Evolutionary conservation across 164 flowering plant genomes (phyloP).

Genomic region (Sextonia rubra): DNA sequence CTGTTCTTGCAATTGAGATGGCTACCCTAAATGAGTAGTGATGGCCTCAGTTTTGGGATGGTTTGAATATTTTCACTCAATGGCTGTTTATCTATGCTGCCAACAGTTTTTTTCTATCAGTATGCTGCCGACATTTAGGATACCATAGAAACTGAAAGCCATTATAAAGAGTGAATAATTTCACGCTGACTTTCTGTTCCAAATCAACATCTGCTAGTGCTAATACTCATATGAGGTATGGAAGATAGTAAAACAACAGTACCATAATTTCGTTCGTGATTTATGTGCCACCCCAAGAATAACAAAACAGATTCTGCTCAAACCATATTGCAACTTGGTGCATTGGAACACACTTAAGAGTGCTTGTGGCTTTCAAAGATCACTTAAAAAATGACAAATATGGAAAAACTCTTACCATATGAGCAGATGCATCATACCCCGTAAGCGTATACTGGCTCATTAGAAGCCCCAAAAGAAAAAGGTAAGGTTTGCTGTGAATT

Average conservation of each 20-base stretch:
- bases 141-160: background rate
- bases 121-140: background rate
- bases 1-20: no score
- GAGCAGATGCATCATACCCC: slow-evolving; percentile 98
- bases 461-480: slow-evolving; percentile 82
- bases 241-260: background rate
- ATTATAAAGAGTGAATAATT: no score
- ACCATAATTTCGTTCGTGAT: background rate
- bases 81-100: background rate
- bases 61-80: background rate
- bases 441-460: slow-evolving; percentile 94
- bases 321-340: background rate
- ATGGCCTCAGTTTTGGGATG: background rate
- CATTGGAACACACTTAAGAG: background rate
- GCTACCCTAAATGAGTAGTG: no score
- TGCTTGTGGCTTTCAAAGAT: background rate
- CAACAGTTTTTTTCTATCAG: no score
- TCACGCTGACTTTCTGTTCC: no score
- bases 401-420: slow-evolving; percentile 54
- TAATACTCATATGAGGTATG: background rate
- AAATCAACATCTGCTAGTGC: no score
- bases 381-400: background rate
- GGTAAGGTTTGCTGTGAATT: slow-evolving; percentile 56
- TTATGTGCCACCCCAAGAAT: background rate
- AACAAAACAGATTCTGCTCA: background rate